Evolutionary conservation across 1,284 basidiomycete species (phyloP).

Genomic region (Trichosporon faecale): DNA sequence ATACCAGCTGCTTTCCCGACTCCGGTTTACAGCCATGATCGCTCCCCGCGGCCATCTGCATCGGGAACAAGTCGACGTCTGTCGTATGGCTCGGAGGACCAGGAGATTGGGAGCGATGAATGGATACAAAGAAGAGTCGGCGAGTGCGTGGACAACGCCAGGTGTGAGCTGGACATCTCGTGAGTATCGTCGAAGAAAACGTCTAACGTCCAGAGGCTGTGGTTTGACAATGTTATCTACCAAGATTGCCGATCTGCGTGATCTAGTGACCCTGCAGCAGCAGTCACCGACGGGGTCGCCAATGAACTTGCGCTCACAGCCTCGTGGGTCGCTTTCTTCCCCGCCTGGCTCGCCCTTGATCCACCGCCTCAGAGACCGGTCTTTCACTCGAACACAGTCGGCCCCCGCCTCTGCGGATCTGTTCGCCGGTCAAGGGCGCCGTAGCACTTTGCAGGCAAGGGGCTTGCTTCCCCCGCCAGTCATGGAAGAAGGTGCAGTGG

Average conservation of each 20-base stretch:
- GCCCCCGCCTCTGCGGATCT: conserved; percentile 33
- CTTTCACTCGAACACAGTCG: conserved; percentile 37
- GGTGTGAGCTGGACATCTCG: conserved; percentile 33
- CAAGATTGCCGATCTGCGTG: conserved; percentile 43
- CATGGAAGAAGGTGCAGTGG: background rate
- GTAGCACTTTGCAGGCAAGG: too few species aligned
- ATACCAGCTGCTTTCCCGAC: conserved; percentile 27
- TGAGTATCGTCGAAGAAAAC: conserved; percentile 20
- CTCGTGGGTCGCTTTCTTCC: background rate
- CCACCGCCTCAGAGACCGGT: conserved; percentile 22
- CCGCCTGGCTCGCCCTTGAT: background rate
- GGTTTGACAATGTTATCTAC: conserved; percentile 38
- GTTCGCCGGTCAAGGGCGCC: conserved; percentile 20
- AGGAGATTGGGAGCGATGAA: conserved; percentile 37
- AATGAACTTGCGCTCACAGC: background rate
- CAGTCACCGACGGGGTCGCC: conserved; percentile 13
- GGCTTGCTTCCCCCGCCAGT: background rate
- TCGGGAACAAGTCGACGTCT: background rate
- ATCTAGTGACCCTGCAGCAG: conserved; percentile 39
- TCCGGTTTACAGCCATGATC: conserved; percentile 28
- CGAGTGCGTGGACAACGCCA: conserved; percentile 39
- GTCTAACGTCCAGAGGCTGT: conserved; percentile 23
- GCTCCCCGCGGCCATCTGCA: background rate
- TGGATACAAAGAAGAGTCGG: conserved; percentile 44
- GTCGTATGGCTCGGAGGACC: background rate